phyloP scores from a whole-genome alignment of 1,284 basidiomycete species.

The Xerocomus cyaneibrunnescens region DNA sequence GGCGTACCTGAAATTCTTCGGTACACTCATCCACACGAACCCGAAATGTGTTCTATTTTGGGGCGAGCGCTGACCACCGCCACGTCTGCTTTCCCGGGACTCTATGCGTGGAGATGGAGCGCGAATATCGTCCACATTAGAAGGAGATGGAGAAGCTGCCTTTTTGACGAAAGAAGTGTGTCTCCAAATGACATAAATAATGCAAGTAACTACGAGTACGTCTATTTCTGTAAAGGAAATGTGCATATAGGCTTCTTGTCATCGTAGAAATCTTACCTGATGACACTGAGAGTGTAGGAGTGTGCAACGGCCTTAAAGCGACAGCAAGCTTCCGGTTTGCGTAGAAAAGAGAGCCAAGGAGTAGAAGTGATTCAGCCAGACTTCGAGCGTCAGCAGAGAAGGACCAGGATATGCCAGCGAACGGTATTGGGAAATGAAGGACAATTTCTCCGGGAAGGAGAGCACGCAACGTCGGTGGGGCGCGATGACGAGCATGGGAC shows the following conservation, averaged over 20 bases:
- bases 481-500: slow-evolving; percentile 28
- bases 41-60: slow-evolving; percentile 54
- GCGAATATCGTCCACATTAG: slow-evolving; percentile 26
- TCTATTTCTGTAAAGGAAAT: slow-evolving; percentile 51
- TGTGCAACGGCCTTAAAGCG: slow-evolving; percentile 4
- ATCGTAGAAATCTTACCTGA: slow-evolving; percentile 26
- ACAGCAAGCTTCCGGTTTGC: slow-evolving; percentile 28
- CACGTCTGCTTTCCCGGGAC: slow-evolving; percentile 44
- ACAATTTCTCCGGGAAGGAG: slow-evolving; percentile 30
- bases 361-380: slow-evolving; percentile 27
- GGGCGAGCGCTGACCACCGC: slow-evolving; percentile 25
- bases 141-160: slow-evolving; percentile 16
- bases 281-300: slow-evolving; percentile 14
- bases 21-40: slow-evolving; percentile 87
- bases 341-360: slow-evolving; percentile 34
- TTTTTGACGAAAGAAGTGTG: slow-evolving; percentile 46
- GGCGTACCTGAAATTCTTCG: slow-evolving; percentile 75
- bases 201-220: slow-evolving; percentile 53
- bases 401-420: slow-evolving; percentile 15
- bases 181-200: slow-evolving; percentile 64
- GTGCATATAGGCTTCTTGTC: slow-evolving; percentile 7
- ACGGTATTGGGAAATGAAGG: slow-evolving; percentile 20
- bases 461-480: slow-evolving; percentile 1
- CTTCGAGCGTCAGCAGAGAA: slow-evolving; percentile 29
- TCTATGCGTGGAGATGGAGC: slow-evolving; percentile 42